Evolutionary conservation across 768 basidiomycete species (phyloP).

Genomic region (Pisolithus tinctorius): DNA sequence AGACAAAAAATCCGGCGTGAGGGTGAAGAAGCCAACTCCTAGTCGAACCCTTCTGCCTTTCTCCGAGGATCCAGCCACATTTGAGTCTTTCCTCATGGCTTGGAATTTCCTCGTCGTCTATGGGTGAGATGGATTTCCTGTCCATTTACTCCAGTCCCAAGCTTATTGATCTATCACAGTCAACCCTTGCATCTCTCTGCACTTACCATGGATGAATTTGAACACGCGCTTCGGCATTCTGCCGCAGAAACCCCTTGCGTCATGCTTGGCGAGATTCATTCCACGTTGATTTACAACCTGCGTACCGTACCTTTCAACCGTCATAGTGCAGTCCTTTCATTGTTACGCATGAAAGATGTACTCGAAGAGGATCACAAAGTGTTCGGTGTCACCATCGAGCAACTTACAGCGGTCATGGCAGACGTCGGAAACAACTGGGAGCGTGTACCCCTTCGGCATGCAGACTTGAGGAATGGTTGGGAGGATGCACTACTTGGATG

Average conservation of each 20-base stretch:
- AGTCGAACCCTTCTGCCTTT: conserved; percentile 62
- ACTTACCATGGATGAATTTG: conserved; percentile 91
- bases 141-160: background rate
- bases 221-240: conserved; percentile 77
- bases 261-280: conserved; percentile 84
- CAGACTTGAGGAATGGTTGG: conserved; percentile 81
- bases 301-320: conserved; percentile 75
- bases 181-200: conserved; percentile 82
- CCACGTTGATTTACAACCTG: conserved; percentile 81
- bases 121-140: conserved; percentile 52
- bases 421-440: conserved; percentile 87
- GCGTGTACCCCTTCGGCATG: conserved; percentile 61
- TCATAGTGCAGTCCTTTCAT: conserved; percentile 67
- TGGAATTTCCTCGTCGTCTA: conserved; percentile 96
- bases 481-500: conserved; percentile 87
- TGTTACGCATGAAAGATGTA: conserved; percentile 37
- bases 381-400: conserved; percentile 54
- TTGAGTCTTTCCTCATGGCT: conserved; percentile 82
- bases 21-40: conserved; percentile 58
- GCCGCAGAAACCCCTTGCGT: conserved; percentile 60
- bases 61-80: conserved; percentile 52
- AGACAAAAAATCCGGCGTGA: conserved; percentile 76
- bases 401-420: conserved; percentile 61
- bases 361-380: conserved; percentile 38
- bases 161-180: conserved; percentile 34